Evolutionary conservation across 2,329 filamentous ascomycete genomes (phyloP), one percentile per base, ranked within the genome.

Genomic region (Alternaria brassicicola): DNA sequence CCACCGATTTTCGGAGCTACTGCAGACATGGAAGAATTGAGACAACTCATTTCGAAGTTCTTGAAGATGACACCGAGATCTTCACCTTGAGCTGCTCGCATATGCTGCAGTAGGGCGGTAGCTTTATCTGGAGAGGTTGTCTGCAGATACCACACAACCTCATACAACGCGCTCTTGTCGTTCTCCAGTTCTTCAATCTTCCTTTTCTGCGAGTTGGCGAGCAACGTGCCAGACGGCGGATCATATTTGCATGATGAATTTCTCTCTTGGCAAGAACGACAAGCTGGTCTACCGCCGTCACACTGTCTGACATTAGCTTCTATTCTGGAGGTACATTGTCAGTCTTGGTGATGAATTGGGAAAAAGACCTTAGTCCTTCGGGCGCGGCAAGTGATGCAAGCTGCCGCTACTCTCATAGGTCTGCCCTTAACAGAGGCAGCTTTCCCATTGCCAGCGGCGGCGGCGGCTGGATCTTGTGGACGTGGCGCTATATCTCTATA

Each of bases 141-240:
- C 25, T 67, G 64, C 13, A 68, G 53, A 17, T 35, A 54, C 62
- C 67, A 67, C 6, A 68, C 39, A 15, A 67, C 52, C n/a, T 64
- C 58, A 26, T 59, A 49, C 31, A 66, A 30, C 1, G 57, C 47
- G 41, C 38, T 59, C 23, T 49, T 62, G 19, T 59, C 59, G 8
- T 47, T 47, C 19, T 62, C 52, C 10, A 62, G 26, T 31, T 55
- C 36, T 31, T 56, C 47, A 19, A 59, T 62, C 33, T 53, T 56
- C 35, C 46, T 35, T 33, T 62, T 59, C 52, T 56, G 51, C 35
- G 31, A 46, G 39, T 62, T 52, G 10, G 33, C 38, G 43, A 53
- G 59, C 28, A 41, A 28, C 31, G 53, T 41, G 7, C 52, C 57
- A 33, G 59, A n/a, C 3, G 48, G 49, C 21, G 48, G 39, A 15